Conservation (phyloP, 306 rosid genomes). For the Calophaca sinica region DNA sequence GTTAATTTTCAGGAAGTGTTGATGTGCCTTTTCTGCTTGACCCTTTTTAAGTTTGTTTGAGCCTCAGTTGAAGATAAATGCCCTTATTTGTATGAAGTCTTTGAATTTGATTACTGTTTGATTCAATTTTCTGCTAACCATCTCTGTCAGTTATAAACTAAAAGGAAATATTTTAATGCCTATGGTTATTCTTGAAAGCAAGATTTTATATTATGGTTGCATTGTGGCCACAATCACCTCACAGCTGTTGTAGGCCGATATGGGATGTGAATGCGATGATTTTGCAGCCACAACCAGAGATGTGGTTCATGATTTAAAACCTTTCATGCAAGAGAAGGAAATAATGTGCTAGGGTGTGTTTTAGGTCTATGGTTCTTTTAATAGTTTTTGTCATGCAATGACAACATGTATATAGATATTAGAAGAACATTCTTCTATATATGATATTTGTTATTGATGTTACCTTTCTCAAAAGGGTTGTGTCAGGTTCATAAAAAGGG, state of each 20-base stretch:
- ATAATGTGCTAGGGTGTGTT: constrained; percentile 2
- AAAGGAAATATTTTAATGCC: not conserved
- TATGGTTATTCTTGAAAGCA: not conserved
- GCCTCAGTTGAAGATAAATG: constrained; percentile 1
- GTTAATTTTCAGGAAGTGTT: not conserved
- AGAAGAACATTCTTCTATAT: not conserved
- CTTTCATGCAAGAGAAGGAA: constrained; percentile 3
- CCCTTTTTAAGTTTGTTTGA: not conserved
- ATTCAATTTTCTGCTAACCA: not conserved
- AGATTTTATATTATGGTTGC: constrained; percentile 15
- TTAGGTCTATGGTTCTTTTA: too few species aligned
- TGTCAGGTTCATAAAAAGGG: not conserved
- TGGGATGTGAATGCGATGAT: not conserved
- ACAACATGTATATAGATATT: not conserved
- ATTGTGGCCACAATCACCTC: not conserved
- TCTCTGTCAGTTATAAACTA: constrained; percentile 4
- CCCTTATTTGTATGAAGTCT: not conserved
- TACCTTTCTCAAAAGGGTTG: not conserved
- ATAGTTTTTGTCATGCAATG: not conserved
- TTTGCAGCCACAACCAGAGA: not conserved
- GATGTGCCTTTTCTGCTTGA: constrained; percentile 10
- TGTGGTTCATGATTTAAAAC: not conserved
- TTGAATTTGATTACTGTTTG: constrained; percentile 7
- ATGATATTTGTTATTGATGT: constrained; percentile 2
- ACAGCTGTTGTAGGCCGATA: not conserved